Conservation (phyloP, 805 yeast species). For the Blastobotrys attinorum region DNA sequence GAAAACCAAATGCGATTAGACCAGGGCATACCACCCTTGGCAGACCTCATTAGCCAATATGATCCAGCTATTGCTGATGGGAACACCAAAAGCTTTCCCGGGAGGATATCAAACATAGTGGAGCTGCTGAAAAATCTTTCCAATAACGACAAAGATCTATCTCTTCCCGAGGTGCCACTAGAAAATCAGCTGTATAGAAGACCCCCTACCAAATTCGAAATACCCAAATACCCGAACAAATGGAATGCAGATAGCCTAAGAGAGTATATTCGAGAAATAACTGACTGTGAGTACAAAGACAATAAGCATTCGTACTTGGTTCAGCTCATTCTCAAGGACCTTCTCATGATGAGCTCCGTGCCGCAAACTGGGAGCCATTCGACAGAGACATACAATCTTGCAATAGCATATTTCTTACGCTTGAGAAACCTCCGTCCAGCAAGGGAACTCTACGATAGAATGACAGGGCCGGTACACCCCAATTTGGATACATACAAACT, state of each 20-base stretch:
- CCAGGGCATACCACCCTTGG: too few species aligned
- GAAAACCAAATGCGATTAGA: too few species aligned
- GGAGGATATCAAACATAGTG: too few species aligned
- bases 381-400: slow-evolving; percentile 16
- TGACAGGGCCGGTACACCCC: slow-evolving; percentile 6
- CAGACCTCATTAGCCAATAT: too few species aligned
- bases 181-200: too few species aligned
- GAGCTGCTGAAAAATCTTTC: too few species aligned
- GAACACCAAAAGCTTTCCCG: too few species aligned
- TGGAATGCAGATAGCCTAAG: slow-evolving; percentile 1
- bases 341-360: slow-evolving; percentile 5
- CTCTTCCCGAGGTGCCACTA: too few species aligned
- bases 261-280: not conserved
- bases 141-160: too few species aligned
- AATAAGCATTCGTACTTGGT: slow-evolving; percentile 2
- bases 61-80: too few species aligned
- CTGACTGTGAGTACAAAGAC: not conserved
- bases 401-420: slow-evolving; percentile 15
- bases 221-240: not conserved
- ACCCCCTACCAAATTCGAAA: too few species aligned
- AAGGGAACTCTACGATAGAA: slow-evolving; percentile 14
- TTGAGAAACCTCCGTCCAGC: slow-evolving; percentile 11
- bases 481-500: slow-evolving; percentile 15
- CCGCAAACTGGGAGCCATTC: slow-evolving; percentile 3
- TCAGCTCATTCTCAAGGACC: slow-evolving; percentile 9